Evolutionary conservation across 1,284 basidiomycete genomes (phyloP), one percentile per base, ranked within the genome.

Genomic region (Pyrrhoderma noxium): DNA sequence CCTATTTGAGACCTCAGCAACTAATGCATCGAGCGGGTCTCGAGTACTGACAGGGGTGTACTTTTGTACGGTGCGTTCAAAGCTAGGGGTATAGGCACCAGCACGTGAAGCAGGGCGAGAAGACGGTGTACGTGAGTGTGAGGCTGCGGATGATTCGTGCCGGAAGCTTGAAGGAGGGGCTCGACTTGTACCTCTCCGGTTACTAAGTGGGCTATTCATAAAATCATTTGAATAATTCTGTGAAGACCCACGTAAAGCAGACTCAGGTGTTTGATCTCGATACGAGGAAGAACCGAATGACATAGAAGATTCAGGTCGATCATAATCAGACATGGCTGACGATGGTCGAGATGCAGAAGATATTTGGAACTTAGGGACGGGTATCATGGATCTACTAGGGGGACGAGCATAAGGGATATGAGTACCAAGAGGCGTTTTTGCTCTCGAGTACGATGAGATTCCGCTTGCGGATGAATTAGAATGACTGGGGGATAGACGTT

Each of bases 11-110:
- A 93, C 68, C 27, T 69, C 67, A 3, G 86, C 87, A 35, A 94
- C 80, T 63, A 91, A 87, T 5, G 73, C 66, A 65, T 94, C 91
- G 34, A 94, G 76, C 3, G 90, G 88, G 64, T 94, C 91, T 54
- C 78, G 79, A 40, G 71, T 61, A 63, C 85, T 91, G 2, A 65
- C 69, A 1, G 87, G 79, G n/a, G 77, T 64, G 65, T 94, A 94
- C 56, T 77, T 67, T 55, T 81, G 74, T 45, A 76, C 57, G 0
- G 76, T 75, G 25, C 71, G 65, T 47, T 81, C 80, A 55, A 70
- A 64, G 14, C 67, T 69, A 3, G 82, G 83, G 4, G 82, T 84
- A 56, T 74, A 73, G 13, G 76, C 75, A 16, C 79, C 81, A 13
- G 73, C 57, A 2, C 85, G 79, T 8, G 85, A 88, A 5, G 73